phyloP scores from a whole-genome alignment of 805 yeast genomes.

The Priceomyces carsonii region DNA sequence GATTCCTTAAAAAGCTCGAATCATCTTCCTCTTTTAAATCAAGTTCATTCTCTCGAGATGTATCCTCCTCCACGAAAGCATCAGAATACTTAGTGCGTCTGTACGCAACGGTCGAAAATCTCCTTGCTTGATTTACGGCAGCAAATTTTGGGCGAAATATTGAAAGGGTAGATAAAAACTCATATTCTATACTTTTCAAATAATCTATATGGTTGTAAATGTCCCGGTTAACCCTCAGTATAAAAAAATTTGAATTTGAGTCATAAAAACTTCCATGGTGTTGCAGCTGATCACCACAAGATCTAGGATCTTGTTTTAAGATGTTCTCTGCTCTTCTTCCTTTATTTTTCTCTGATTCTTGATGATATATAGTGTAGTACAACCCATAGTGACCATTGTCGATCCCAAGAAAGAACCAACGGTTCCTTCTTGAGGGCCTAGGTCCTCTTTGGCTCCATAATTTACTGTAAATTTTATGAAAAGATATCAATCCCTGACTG shows the following conservation, averaged over 20 bases:
- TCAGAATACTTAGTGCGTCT: not conserved
- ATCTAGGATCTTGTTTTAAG: slow-evolving; percentile 1
- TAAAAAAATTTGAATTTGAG: slow-evolving; percentile 18
- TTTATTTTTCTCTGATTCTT: slow-evolving; percentile 22
- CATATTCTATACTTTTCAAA: slow-evolving; percentile 22
- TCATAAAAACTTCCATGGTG: too few species aligned
- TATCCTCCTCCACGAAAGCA: not conserved
- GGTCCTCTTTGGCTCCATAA: slow-evolving; percentile 17
- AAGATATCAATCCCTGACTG: slow-evolving; percentile 7
- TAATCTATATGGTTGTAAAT: slow-evolving; percentile 25
- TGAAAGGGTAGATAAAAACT: slow-evolving; percentile 21
- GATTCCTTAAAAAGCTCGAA: slow-evolving; percentile 18
- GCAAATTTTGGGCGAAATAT: slow-evolving; percentile 11
- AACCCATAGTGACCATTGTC: slow-evolving; percentile 45
- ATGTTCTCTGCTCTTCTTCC: slow-evolving; percentile 3
- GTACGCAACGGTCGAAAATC: slow-evolving; percentile 8
- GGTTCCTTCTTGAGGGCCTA: slow-evolving; percentile 19
- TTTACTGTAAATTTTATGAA: slow-evolving; percentile 10
- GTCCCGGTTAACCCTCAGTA: slow-evolving; percentile 31
- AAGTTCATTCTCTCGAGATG: not conserved
- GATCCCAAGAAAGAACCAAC: slow-evolving; percentile 26
- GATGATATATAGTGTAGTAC: slow-evolving; percentile 40
- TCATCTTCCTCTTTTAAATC: slow-evolving; percentile 8
- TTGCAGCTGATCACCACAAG: too few species aligned
- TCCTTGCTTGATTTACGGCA: slow-evolving; percentile 1